Evolutionary conservation across 208 protist species (phyloP).

Genomic region (Endotrypanum monterogeii): DNA sequence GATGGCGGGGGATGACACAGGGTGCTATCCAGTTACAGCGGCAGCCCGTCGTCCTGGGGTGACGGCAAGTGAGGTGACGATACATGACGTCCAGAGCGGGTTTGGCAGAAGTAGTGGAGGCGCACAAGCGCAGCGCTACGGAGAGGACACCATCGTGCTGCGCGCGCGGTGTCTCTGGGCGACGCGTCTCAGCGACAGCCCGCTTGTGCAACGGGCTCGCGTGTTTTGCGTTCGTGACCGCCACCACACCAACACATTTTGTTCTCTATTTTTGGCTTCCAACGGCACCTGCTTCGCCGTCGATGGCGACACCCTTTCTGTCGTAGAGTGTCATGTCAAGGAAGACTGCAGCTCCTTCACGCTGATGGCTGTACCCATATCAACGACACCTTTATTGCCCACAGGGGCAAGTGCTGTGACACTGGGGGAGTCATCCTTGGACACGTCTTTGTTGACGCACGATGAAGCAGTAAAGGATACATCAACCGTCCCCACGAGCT

Average conservation of each 20-base stretch:
- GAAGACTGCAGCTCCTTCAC: constrained; percentile 80
- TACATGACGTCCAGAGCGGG: not conserved
- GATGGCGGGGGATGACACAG: constrained; percentile 1
- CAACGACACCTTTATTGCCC: constrained; percentile 18
- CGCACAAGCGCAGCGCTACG: not conserved
- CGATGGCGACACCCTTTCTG: constrained; percentile 39
- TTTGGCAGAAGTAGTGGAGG: not conserved
- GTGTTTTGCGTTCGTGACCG: constrained; percentile 44
- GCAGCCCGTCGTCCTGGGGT: not conserved
- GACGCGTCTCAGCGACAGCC: constrained; percentile 34
- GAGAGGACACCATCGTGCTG: constrained; percentile 30
- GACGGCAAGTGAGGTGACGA: not conserved
- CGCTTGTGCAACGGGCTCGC: constrained; percentile 64
- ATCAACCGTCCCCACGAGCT: not conserved
- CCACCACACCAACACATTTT: constrained; percentile 42
- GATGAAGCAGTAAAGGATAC: not conserved
- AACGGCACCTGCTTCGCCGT: constrained; percentile 70
- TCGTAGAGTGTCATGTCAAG: constrained; percentile 66
- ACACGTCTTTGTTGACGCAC: not conserved
- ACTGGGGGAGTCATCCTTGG: not conserved
- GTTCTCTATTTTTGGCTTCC: constrained; percentile 59
- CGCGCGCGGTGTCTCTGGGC: constrained; percentile 52
- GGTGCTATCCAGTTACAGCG: not conserved
- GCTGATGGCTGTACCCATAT: constrained; percentile 42
- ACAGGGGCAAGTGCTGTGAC: not conserved